Evolutionary conservation across 2,329 filamentous ascomycete genomes (phyloP), one percentile per base, ranked within the genome.

Genomic region (Madurella fahalii): DNA sequence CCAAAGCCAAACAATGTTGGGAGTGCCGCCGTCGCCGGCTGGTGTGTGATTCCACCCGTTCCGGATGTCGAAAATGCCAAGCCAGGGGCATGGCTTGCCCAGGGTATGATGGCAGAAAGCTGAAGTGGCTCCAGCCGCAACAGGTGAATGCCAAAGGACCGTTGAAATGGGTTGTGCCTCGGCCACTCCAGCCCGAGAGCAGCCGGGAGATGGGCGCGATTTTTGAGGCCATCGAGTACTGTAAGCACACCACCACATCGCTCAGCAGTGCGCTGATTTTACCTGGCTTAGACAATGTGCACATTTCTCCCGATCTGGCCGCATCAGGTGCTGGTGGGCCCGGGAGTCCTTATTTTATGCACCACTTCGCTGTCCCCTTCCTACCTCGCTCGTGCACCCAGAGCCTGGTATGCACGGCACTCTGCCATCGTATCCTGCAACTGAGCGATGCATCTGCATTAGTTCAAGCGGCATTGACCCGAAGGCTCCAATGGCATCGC

Each of bases 171-270:
- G 43, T 30, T 15, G 15, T 52, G 50, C 39, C 50, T 15, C 50
- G 43, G 37, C 4, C 25, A 4, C 25, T 37, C 16, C 25, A 52
- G 30, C 43, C 50, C 4, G 50, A 25, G 25, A 25, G 25, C 25
- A 25, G 41, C 4, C 50, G 31, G 37, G 42, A 52, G 37, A 47
- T 47, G 50, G 42, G 5, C 4, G 16, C 16, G 13, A 13, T 47
- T 17, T 11, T 52, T 1, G 50, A 52, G 30, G 50, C 50, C 8
- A 46, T 52, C 16, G 50, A 52, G 17, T 52, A 52, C 37, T 52
- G 50, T 52, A 34, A 45, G 43, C 32, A 15, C 25, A 12, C 11
- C 43, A 8, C 15, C 13, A 2, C n/a, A n/a, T 40, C 8, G 15
- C n/a, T 15, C 4, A 40, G 8, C 40, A 15, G n/a, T n/a, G 16